Conservation (phyloP, 1,139 yeast genomes). For the Yamadazyma mexicana region DNA sequence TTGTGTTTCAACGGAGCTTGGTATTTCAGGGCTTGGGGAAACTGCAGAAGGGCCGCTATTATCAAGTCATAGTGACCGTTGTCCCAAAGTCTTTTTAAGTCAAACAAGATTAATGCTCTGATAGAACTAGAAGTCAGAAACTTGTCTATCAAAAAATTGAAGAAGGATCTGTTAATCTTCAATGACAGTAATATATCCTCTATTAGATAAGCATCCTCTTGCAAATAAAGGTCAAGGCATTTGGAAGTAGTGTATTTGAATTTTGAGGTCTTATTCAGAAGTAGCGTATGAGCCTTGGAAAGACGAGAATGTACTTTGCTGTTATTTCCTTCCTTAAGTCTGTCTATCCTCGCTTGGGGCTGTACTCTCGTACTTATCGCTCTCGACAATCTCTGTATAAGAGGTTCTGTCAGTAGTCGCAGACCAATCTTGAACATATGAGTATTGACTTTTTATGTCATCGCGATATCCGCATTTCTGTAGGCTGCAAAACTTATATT, state of each 20-base stretch:
- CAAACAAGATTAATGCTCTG: slow-evolving; percentile 20
- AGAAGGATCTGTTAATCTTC: slow-evolving; percentile 19
- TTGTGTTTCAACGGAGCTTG: background rate
- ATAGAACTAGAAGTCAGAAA: slow-evolving; percentile 21
- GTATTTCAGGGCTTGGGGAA: background rate
- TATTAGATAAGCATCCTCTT: slow-evolving; percentile 12
- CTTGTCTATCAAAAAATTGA: slow-evolving; percentile 12
- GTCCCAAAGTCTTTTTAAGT: slow-evolving; percentile 16
- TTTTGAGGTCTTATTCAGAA: slow-evolving; percentile 6
- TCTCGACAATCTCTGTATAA: background rate
- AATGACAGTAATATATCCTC: slow-evolving; percentile 23
- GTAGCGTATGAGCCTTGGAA: background rate
- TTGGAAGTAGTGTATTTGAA: slow-evolving; percentile 17
- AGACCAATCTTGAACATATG: background rate
- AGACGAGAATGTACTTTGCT: background rate
- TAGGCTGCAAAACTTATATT: slow-evolving; percentile 8
- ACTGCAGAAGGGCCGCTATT: background rate
- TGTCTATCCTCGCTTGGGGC: background rate
- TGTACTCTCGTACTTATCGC: background rate
- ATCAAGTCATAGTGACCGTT: slow-evolving; percentile 9
- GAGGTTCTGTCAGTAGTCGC: no score
- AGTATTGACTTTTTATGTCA: background rate
- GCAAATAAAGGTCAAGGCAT: slow-evolving; percentile 18
- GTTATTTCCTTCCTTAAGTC: background rate
- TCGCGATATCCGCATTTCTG: background rate